Conservation (phyloP, 805 yeast genomes). For the Lipomyces yamadae region DNA sequence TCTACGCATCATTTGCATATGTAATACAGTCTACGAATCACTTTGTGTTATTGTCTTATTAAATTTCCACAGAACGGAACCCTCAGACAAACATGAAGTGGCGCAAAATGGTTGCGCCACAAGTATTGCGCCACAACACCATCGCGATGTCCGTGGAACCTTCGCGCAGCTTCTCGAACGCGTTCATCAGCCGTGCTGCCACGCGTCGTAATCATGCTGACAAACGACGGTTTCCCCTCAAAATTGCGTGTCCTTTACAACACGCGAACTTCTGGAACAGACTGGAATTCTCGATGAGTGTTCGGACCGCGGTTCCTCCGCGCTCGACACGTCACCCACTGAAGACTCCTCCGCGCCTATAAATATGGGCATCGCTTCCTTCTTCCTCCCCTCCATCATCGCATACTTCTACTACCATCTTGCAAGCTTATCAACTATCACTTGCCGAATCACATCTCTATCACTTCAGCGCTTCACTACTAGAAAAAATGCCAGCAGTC, state of each 20-base stretch:
- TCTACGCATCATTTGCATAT: too few species aligned
- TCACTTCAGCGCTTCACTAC: not conserved
- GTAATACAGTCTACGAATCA: too few species aligned
- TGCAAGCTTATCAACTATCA: not conserved
- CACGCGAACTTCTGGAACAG: not conserved
- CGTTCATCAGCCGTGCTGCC: not conserved
- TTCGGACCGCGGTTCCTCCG: not conserved
- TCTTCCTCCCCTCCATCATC: not conserved
- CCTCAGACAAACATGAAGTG: too few species aligned
- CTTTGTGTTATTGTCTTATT: too few species aligned
- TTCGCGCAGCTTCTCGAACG: slow-evolving; percentile 25
- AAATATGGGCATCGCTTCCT: not conserved
- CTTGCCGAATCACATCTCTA: not conserved
- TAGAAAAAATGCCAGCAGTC: slow-evolving; percentile 14
- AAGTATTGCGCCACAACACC: slow-evolving; percentile 4
- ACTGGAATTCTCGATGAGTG: not conserved
- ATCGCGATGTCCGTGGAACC: slow-evolving; percentile 8
- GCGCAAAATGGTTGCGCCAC: not conserved
- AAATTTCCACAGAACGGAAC: too few species aligned
- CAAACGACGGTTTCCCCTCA: slow-evolving; percentile 2
- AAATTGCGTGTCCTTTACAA: not conserved
- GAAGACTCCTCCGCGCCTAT: not conserved
- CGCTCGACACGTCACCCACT: not conserved
- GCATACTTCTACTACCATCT: not conserved
- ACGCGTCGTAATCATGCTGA: not conserved